A percentile compares a stretch with the other conserved stretches of the same genome.
Evolutionary conservation across 805 yeast genomes (phyloP).

Genomic region (Candida taoyuanica): DNA sequence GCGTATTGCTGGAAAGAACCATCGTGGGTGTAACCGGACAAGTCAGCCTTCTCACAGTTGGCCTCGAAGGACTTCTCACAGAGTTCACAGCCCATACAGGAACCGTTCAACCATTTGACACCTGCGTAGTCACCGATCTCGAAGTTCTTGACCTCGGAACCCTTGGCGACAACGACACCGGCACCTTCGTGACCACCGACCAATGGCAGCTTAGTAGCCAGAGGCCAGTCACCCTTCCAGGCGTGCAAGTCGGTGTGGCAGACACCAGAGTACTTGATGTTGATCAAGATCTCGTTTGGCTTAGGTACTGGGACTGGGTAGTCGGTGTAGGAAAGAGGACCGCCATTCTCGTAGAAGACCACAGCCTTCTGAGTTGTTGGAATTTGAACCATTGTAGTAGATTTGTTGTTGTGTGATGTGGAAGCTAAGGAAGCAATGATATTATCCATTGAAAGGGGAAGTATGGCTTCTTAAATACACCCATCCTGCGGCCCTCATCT

Average conservation of each 20-base stretch:
- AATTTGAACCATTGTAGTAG: slow-evolving; percentile 7
- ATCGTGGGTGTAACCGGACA: slow-evolving; percentile 64
- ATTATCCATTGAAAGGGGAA: neutral
- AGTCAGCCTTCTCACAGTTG: slow-evolving; percentile 63
- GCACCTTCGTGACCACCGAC: slow-evolving; percentile 76
- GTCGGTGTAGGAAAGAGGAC: slow-evolving; percentile 42
- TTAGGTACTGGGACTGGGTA: slow-evolving; percentile 52
- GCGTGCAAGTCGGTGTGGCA: slow-evolving; percentile 65
- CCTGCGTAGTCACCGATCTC: slow-evolving; percentile 65
- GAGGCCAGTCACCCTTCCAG: slow-evolving; percentile 55
- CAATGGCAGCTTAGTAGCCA: slow-evolving; percentile 51
- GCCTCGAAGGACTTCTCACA: slow-evolving; percentile 56
- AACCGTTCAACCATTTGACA: slow-evolving; percentile 65
- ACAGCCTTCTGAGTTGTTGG: slow-evolving; percentile 49
- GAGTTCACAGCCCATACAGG: slow-evolving; percentile 59
- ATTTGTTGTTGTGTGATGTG: neutral
- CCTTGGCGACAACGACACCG: slow-evolving; percentile 61
- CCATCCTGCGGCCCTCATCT: too few species aligned
- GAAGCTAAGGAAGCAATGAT: neutral
- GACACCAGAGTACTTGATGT: slow-evolving; percentile 58
- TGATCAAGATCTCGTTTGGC: slow-evolving; percentile 50
- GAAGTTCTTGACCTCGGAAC: slow-evolving; percentile 54
- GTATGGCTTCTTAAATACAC: neutral
- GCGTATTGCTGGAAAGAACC: slow-evolving; percentile 53
- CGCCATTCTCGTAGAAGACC: slow-evolving; percentile 45